phyloP scores from a whole-genome alignment of 305 asterid species.

The Fraxinus greggii region DNA sequence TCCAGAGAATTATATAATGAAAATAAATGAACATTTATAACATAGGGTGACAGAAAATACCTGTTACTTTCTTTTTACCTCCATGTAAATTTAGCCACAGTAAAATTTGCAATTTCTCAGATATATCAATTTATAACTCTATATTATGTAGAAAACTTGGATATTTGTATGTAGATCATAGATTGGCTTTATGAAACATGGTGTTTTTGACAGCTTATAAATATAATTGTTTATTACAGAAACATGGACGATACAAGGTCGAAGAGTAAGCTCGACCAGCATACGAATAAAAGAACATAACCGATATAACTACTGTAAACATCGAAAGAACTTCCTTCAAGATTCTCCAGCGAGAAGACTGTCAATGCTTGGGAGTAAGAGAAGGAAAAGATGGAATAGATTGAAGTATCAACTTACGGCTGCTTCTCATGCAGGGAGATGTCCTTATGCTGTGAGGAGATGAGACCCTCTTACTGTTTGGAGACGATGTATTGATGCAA shows the following conservation, averaged over 20 bases:
- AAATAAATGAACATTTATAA: not conserved
- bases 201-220: not conserved
- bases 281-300: not conserved
- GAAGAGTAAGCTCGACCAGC: not conserved
- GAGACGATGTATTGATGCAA: conserved; percentile 56
- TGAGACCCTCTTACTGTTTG: conserved; percentile 77
- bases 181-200: not conserved
- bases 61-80: not conserved
- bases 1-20: not conserved
- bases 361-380: conserved; percentile 54
- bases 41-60: not conserved
- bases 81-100: not conserved
- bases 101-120: not conserved
- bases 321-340: not conserved
- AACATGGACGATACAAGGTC: not conserved
- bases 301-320: not conserved
- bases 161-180: not conserved
- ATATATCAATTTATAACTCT: not conserved
- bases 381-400: conserved; percentile 80
- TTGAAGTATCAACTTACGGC: conserved; percentile 70
- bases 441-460: conserved; percentile 56
- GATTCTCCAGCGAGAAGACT: not conserved
- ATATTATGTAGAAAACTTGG: not conserved
- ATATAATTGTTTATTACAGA: not conserved
- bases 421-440: conserved; percentile 52